Base-by-base conservation (phyloP, 176 grass and related monocot genomes). In the Aegilops longissima region DNA sequence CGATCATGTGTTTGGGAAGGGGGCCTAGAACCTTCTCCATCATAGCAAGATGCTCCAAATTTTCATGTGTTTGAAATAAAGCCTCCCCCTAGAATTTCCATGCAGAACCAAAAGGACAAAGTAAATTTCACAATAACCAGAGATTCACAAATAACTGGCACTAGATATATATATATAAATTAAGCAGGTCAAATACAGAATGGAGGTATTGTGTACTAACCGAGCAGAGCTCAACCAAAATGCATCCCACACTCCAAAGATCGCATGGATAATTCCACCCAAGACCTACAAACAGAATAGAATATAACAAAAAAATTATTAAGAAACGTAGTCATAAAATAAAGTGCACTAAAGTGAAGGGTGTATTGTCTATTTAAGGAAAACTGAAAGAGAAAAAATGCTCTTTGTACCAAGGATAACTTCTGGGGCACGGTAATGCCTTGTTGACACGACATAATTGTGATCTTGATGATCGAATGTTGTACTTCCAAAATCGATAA, bases 21-120 rank as follows among this genome's bases (percentile, higher is more conserved):
- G 96, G 96, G 1, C 93, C 93, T 58, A 95, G 81, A 40, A 95
- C 93, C 68, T 82, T 92, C 86, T 95, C 93, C 95, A 98, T 98
- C 95, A 98, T 98, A 73, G 93, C 96, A 70, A 98, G 80, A 88
- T 98, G 93, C 87, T 98, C 96, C 92, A 96, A 91, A 83, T 96
- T 99, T 91, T 99, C 97, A 83, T 99, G 92, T 29, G 93, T 98
- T 70, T 94, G 93, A 91, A 98, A 98, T 6, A 94, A 86, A 63
- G 90, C 93, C 77, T 92, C 87, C 1, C 93, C 96, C 96, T 95
- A 87, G 36, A 90, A 91, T 91, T 63, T 59, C 27, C 64, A 91
- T 83, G 30, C 74, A 78, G 44, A 90, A 85, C 18, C 6, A 84
- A 52, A 71, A 61, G 17, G 49, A 11, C 31, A 86, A 74, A 72